Evolutionary conservation across 176 grass and related monocot genomes (phyloP).

Genomic region (Musa schizocarpa): DNA sequence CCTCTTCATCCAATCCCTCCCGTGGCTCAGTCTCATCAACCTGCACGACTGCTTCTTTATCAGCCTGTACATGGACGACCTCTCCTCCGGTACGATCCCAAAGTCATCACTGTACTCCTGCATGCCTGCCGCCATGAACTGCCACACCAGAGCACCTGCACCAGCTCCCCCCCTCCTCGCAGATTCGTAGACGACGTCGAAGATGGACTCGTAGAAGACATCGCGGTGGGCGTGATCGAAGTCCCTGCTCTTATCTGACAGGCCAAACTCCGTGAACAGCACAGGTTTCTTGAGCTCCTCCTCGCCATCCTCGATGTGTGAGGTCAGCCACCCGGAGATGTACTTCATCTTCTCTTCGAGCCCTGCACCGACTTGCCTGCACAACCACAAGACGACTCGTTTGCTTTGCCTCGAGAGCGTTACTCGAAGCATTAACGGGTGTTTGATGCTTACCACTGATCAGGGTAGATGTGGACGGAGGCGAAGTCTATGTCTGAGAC

Average conservation of each 20-base stretch:
- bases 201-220: conserved; percentile 58
- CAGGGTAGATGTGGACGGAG: conserved; percentile 87
- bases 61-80: conserved; percentile 47
- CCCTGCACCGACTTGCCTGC: conserved; percentile 45
- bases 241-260: conserved; percentile 43
- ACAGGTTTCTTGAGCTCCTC: conserved; percentile 64
- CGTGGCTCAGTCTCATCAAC: conserved; percentile 39
- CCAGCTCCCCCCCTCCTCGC: conserved; percentile 47
- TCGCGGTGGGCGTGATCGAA: conserved; percentile 61
- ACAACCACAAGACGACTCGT: background rate
- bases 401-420: background rate
- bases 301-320: conserved; percentile 85
- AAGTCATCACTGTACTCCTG: conserved; percentile 57
- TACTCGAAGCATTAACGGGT: background rate
- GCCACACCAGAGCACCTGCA: conserved; percentile 68
- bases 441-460: conserved; percentile 46
- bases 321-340: conserved; percentile 50
- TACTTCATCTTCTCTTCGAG: conserved; percentile 65
- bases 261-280: conserved; percentile 76
- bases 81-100: conserved; percentile 57
- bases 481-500: conserved; percentile 65
- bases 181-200: conserved; percentile 51
- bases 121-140: conserved; percentile 75
- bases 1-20: conserved; percentile 21
- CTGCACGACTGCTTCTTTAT: conserved; percentile 81